A percentile compares a stretch with the other conserved stretches of the same genome.
Conservation (phyloP, 2,329 filamentous ascomycete genomes). For the Aspergillus sp. region DNA sequence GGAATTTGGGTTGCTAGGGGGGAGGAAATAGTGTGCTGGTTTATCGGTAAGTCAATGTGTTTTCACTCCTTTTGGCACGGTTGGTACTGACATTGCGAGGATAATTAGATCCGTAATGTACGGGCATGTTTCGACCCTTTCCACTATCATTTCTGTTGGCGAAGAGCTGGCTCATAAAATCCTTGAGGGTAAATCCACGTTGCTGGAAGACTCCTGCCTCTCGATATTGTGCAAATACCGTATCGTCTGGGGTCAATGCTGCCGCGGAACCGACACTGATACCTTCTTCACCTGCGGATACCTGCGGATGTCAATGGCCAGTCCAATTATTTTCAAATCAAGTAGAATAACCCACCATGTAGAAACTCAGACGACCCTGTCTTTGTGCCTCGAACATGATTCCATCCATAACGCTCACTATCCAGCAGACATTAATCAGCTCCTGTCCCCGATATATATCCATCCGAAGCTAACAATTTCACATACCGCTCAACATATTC, state of each 20-base stretch:
- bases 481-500: conserved; percentile 55
- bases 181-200: conserved; percentile 73
- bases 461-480: neutral
- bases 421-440: conserved; percentile 7
- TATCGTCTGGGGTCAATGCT: conserved; percentile 73
- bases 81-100: conserved; percentile 64
- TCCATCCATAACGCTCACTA: conserved; percentile 80
- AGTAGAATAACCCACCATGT: conserved; percentile 61
- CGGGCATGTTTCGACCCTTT: conserved; percentile 87
- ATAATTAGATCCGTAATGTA: conserved; percentile 83
- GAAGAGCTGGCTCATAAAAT: conserved; percentile 96
- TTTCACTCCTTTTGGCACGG: neutral
- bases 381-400: conserved; percentile 98
- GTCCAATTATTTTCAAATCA: conserved; percentile 6
- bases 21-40: conserved; percentile 74
- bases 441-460: neutral
- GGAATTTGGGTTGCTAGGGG: conserved; percentile 84
- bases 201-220: conserved; percentile 89
- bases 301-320: conserved; percentile 27
- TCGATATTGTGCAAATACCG: conserved; percentile 89
- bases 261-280: conserved; percentile 85
- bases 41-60: conserved; percentile 1
- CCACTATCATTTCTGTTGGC: conserved; percentile 76
- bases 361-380: conserved; percentile 90
- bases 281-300: conserved; percentile 86